Evolutionary conservation across 1,284 basidiomycete genomes (phyloP).

Genomic region (Mycosarcoma mackinlayi): DNA sequence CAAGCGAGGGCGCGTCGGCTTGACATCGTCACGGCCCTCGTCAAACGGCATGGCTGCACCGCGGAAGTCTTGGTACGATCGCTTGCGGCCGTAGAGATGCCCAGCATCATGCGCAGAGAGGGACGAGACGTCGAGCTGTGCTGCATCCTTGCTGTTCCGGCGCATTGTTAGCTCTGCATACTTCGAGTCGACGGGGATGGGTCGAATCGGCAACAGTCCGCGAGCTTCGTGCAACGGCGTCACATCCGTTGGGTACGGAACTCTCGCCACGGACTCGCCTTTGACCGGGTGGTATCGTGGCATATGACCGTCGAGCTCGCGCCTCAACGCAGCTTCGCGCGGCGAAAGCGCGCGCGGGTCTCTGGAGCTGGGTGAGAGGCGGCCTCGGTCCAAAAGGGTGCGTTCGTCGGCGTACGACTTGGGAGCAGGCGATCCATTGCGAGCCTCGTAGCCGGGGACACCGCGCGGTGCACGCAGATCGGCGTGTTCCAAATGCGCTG

Average conservation of each 20-base stretch:
- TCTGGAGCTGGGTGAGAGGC: constrained; percentile 17
- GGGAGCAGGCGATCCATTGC: constrained; percentile 7
- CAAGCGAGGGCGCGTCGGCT: constrained; percentile 22
- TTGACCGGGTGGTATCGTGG: constrained; percentile 19
- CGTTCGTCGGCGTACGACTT: constrained; percentile 11
- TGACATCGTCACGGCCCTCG: constrained; percentile 7
- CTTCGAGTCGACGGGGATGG: constrained; percentile 43
- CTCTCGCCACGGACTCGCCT: constrained; percentile 9
- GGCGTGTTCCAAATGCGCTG: constrained; percentile 17
- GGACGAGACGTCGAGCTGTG: neutral
- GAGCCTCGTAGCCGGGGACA: constrained; percentile 11
- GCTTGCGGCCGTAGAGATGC: constrained; percentile 32
- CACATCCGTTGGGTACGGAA: constrained; percentile 31
- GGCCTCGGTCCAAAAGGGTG: constrained; percentile 8
- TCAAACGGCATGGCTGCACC: constrained; percentile 7
- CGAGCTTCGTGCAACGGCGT: constrained; percentile 47
- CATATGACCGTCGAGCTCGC: constrained; percentile 6
- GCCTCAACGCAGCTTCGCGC: constrained; percentile 14
- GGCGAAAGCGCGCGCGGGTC: constrained; percentile 7
- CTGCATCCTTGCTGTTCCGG: constrained; percentile 15
- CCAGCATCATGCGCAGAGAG: constrained; percentile 10
- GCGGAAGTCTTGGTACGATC: constrained; percentile 36
- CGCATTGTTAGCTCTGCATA: constrained; percentile 20
- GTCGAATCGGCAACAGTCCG: constrained; percentile 45
- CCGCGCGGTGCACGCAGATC: no score